phyloP scores from a whole-genome alignment of 257 asterid genomes.

The Solanum phureja region DNA sequence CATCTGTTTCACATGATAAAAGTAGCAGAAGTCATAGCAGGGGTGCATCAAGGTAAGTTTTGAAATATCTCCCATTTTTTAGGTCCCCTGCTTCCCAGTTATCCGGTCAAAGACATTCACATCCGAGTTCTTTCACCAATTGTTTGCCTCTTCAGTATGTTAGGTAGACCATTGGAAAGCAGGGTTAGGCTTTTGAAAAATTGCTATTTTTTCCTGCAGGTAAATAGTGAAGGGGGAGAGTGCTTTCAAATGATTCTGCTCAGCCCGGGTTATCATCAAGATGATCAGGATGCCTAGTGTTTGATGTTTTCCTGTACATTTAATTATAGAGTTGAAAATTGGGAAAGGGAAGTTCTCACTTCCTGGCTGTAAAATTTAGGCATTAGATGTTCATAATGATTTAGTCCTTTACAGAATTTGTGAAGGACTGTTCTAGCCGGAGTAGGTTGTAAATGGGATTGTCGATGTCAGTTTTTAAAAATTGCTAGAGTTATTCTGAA shows the following conservation, averaged over 20 bases:
- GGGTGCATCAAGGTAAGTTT: slow-evolving; percentile 42
- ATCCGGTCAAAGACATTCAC: background rate
- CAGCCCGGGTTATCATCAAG: slow-evolving; percentile 6
- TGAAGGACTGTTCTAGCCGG: background rate
- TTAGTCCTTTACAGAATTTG: slow-evolving; percentile 34
- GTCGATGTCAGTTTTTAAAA: background rate
- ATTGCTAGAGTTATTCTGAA: background rate
- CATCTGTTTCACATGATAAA: slow-evolving; percentile 64
- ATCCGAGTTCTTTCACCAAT: background rate
- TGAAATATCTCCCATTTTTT: background rate
- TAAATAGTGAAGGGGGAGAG: background rate
- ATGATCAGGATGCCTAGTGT: background rate
- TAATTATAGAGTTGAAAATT: slow-evolving; percentile 18
- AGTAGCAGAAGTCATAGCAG: slow-evolving; percentile 40
- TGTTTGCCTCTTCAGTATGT: background rate
- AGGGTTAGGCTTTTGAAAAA: background rate
- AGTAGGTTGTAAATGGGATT: slow-evolving; percentile 10
- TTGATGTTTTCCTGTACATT: slow-evolving; percentile 26
- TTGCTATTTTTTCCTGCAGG: background rate
- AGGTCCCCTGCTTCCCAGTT: background rate
- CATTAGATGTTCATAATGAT: slow-evolving; percentile 44
- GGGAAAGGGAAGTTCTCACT: slow-evolving; percentile 22
- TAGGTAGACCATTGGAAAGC: background rate
- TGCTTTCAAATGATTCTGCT: slow-evolving; percentile 11
- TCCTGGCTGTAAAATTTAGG: slow-evolving; percentile 43